Percentiles rank a stretch among this genome's conserved stretches.
phyloP scores from a whole-genome alignment of 2,329 filamentous ascomycete species.

The Colletotrichum cordylinicola region DNA sequence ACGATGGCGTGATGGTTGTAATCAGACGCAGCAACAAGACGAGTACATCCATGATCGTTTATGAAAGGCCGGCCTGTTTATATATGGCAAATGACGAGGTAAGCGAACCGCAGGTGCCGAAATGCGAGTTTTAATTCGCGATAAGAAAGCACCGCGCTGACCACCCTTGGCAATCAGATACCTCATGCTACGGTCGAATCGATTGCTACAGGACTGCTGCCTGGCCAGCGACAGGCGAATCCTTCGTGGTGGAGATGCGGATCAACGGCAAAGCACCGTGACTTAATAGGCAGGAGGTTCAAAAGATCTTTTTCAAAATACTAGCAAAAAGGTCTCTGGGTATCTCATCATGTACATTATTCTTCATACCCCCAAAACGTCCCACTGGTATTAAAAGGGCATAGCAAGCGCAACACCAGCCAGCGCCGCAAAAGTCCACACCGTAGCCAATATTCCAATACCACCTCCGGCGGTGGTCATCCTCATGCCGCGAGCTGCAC shows the following conservation, averaged over 20 bases:
- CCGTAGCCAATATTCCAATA: background rate
- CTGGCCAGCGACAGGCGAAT: background rate
- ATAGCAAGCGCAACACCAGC: background rate
- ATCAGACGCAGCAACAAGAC: no score
- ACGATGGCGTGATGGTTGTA: background rate
- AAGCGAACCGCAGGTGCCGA: background rate
- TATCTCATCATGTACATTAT: background rate
- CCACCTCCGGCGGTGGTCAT: background rate
- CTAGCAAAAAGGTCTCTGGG: background rate
- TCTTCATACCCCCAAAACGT: background rate
- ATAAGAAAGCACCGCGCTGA: background rate
- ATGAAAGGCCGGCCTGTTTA: background rate
- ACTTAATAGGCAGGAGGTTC: background rate
- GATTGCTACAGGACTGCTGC: fast-evolving
- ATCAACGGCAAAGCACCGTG: fast-evolving
- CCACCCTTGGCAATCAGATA: fast-evolving
- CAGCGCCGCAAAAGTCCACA: background rate
- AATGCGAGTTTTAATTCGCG: background rate
- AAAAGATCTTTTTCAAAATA: background rate
- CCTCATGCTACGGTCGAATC: fast-evolving
- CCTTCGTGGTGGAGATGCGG: background rate
- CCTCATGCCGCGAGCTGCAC: background rate
- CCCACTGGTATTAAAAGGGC: background rate
- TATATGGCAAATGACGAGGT: background rate
- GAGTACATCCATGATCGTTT: no score